phyloP scores from a whole-genome alignment of 768 basidiomycete species.

The Mycena leptocephala region DNA sequence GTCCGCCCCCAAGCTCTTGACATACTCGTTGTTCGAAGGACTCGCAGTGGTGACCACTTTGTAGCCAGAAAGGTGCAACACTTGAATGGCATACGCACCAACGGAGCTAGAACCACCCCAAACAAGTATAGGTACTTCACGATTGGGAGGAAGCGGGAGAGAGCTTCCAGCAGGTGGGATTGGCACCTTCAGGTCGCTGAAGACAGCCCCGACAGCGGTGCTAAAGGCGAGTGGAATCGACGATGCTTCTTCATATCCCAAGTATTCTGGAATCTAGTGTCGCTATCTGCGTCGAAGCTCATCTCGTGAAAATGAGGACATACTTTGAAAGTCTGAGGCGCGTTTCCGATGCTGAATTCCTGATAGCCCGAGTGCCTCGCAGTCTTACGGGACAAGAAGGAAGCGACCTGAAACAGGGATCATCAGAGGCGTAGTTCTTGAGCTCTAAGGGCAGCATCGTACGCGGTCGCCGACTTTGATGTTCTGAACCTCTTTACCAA shows the following conservation, averaged over 20 bases:
- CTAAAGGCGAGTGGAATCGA: conserved; percentile 27
- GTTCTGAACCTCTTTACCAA: conserved; percentile 20
- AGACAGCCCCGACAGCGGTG: conserved; percentile 22
- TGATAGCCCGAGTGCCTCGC: conserved; percentile 23
- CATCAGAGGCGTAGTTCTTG: conserved; percentile 21
- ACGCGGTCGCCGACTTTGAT: conserved; percentile 26
- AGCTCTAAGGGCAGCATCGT: conserved; percentile 26
- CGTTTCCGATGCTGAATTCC: conserved; percentile 27
- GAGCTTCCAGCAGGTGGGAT: conserved; percentile 23
- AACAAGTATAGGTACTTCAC: conserved; percentile 24
- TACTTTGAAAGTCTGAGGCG: conserved; percentile 28
- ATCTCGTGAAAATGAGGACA: conserved; percentile 21
- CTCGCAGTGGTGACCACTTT: conserved; percentile 25
- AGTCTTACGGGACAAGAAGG: conserved; percentile 26
- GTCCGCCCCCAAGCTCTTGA: conserved; percentile 23
- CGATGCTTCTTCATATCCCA: conserved; percentile 21
- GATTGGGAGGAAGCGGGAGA: conserved; percentile 24
- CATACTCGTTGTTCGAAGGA: conserved; percentile 24
- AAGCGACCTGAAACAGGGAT: conserved; percentile 22
- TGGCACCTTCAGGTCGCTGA: conserved; percentile 22
- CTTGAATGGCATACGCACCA: conserved; percentile 20
- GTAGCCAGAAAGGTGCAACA: conserved; percentile 21
- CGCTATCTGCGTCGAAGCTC: conserved; percentile 16
- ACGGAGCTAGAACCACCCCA: conserved; percentile 26
- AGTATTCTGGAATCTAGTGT: conserved; percentile 20